A percentile compares a stretch with the other conserved stretches of the same genome.
phyloP scores from a whole-genome alignment of 106 monocot genomes.

The Acorus calamus region DNA sequence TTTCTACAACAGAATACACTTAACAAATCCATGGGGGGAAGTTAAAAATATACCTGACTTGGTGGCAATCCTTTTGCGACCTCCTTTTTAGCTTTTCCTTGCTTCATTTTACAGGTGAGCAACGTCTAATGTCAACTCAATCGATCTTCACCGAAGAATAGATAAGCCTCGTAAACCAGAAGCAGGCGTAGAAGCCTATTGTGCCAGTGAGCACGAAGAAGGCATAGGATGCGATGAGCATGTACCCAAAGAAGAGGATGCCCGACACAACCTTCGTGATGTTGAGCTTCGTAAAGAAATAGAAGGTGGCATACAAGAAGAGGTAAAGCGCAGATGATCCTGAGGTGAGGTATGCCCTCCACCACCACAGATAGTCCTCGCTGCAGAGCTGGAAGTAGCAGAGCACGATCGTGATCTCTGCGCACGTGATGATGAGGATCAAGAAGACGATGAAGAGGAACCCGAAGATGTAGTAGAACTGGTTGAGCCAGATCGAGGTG shows the following conservation, averaged over 20 bases:
- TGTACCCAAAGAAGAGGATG: conserved; percentile 36
- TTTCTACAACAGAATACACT: no score
- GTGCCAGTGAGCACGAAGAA: conserved; percentile 20
- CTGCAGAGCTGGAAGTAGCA: conserved; percentile 14
- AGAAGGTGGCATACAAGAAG: conserved; percentile 37
- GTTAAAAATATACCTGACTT: no score
- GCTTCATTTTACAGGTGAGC: no score
- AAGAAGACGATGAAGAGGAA: conserved; percentile 43
- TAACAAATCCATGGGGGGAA: no score
- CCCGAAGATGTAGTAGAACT: conserved; percentile 45
- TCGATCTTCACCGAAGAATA: conserved; percentile 47
- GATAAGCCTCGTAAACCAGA: conserved; percentile 44
- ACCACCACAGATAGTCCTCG: conserved; percentile 48
- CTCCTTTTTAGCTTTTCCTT: no score
- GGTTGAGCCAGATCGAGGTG: conserved; percentile 39
- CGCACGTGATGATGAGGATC: conserved; percentile 42
- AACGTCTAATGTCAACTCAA: background rate
- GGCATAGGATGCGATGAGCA: conserved; percentile 37
- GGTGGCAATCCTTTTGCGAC: no score
- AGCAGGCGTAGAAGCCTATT: conserved; percentile 19
- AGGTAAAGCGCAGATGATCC: conserved; percentile 47
- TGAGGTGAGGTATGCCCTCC: conserved; percentile 38
- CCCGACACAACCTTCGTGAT: conserved; percentile 37
- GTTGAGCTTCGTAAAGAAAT: conserved; percentile 44
- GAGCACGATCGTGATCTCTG: conserved; percentile 36